Conservation (phyloP, 306 rosid genomes). For the Quercus variabilis region DNA sequence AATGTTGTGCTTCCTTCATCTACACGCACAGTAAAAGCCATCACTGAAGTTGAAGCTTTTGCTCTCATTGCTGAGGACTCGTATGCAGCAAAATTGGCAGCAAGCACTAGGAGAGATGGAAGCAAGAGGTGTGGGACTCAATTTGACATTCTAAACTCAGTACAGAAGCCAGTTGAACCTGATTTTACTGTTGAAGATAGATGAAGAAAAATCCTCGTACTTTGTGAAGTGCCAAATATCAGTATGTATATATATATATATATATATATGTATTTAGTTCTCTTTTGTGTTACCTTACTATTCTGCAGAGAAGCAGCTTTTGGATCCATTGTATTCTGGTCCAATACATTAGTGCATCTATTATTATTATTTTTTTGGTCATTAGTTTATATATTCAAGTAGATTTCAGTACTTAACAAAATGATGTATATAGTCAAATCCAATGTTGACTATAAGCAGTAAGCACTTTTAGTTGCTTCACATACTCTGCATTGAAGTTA, state of each 20-base stretch:
- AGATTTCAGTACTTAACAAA: neutral
- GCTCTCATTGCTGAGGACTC: conserved; percentile 48
- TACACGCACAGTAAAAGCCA: conserved; percentile 46
- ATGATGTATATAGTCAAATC: too few relatives aligned
- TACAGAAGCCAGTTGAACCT: conserved; percentile 56
- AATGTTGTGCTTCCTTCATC: conserved; percentile 42
- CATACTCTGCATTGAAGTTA: neutral
- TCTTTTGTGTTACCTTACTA: neutral
- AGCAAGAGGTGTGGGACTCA: conserved; percentile 39
- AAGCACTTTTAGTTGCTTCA: neutral
- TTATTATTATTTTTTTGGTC: too few relatives aligned
- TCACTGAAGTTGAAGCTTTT: conserved; percentile 59
- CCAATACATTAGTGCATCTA: neutral
- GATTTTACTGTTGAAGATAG: conserved; percentile 34
- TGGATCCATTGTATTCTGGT: neutral
- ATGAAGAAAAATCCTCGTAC: neutral
- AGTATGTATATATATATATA: too few relatives aligned
- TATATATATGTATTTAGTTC: neutral
- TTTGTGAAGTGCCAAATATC: neutral
- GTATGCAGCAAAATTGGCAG: conserved; percentile 27
- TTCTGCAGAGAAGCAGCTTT: neutral
- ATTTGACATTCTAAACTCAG: conserved; percentile 34
- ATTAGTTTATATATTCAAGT: neutral
- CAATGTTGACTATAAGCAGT: neutral
- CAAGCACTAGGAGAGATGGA: conserved; percentile 34